Base-by-base conservation (phyloP, 331 rosid genomes). In the Malus hybrid region DNA sequence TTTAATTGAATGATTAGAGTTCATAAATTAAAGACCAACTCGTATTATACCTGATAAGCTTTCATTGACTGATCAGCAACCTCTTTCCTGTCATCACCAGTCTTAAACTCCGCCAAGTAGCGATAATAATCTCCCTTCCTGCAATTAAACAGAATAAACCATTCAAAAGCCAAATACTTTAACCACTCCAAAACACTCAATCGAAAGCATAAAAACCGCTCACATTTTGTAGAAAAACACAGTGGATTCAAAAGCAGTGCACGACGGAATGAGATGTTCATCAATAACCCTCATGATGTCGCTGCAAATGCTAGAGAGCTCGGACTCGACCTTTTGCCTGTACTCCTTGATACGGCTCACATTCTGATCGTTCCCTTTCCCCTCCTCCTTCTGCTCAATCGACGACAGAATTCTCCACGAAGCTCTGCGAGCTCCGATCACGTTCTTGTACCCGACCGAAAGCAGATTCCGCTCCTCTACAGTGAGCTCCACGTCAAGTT, bases 121-220 rank as follows among this genome's bases (percentile, higher is more conserved):
- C 90, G 86, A 71, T 86, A 86, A 70, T 88, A 88, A 80, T 88
- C 90, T 19, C 90, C 90, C 74, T 86, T 88, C 90, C 93, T 89
- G 71, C 78, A 75, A 76, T 11, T 42, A 67, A 60, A 7, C 27
- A 16, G 24, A 65, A 73, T 12, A 80, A 76, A 28, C 44, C 10
- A 14, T 39, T 39, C 65, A 28, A 65, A 61, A 8, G 22, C 2
- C 4, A 24, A 61, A 48, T 34, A 65, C 22, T 13, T 29, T 16
- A 63, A 24, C 6, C 69, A 39, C 29, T 12, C 33, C 52, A 13
- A 42, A 69, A 12, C 57, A 27, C 31, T 13, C 57, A 16, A 19
- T 4, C 63, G 4, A 57, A 57, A 57, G 2, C 1, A 10, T 16
- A 15, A 27, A 67, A 72, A 4, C 42, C 1, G 64, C 86, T 73